Evolutionary conservation across 331 rosid species (phyloP).

Genomic region (Quercus lobata): DNA sequence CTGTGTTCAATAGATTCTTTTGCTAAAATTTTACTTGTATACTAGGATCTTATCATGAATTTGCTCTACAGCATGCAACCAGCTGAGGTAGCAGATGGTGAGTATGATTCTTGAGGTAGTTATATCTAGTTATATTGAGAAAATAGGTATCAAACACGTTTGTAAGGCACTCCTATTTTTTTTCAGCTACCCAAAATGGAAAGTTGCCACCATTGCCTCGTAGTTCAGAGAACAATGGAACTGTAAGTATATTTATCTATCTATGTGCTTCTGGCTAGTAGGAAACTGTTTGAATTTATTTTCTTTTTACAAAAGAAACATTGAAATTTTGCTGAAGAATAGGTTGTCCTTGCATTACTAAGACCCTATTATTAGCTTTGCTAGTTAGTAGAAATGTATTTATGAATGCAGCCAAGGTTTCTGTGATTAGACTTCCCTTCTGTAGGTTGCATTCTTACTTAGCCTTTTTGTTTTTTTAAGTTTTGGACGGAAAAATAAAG

Average conservation of each 20-base stretch:
- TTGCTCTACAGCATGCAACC: conserved; percentile 69
- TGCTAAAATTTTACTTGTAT: conserved; percentile 25
- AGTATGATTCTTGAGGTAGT: conserved; percentile 35
- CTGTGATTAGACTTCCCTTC: not conserved
- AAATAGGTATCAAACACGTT: conserved; percentile 13
- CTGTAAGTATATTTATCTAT: conserved; percentile 41
- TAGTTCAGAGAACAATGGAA: conserved; percentile 83
- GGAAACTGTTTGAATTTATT: not conserved
- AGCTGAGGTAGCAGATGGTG: conserved; percentile 73
- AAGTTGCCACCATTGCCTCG: conserved; percentile 86
- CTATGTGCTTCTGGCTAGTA: not conserved
- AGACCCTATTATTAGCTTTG: not conserved
- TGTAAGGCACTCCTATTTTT: conserved; percentile 23
- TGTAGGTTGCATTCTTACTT: not conserved
- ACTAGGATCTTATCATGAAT: conserved; percentile 81
- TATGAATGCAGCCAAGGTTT: not conserved
- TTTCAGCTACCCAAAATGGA: conserved; percentile 78
- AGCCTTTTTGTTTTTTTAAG: not conserved
- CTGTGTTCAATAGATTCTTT: conserved; percentile 22
- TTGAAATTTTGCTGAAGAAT: not conserved
- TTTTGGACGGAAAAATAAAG: not conserved
- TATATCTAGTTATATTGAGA: not conserved
- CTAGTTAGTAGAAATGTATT: not conserved
- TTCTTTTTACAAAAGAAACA: not conserved
- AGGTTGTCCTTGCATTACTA: not conserved